phyloP scores from a whole-genome alignment of 169 alveolate species.

The Eimeria zaria region DNA sequence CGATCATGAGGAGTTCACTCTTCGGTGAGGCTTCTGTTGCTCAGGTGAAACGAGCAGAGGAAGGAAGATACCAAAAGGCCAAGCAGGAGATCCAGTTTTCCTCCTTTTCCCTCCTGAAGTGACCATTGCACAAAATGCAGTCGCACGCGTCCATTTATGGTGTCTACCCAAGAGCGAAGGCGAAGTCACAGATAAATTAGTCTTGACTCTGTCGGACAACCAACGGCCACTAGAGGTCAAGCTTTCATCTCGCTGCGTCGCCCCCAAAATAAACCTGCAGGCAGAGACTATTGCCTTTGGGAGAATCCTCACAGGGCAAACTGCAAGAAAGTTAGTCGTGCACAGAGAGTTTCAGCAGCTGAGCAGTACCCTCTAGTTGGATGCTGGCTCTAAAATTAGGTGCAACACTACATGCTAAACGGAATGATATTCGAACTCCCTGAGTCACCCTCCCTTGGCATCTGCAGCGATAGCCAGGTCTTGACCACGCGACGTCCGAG shows the following conservation, averaged over 20 bases:
- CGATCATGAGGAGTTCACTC: background rate
- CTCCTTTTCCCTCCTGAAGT: constrained; percentile 92
- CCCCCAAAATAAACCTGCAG: constrained; percentile 94
- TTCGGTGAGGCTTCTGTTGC: background rate
- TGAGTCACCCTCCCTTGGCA: background rate
- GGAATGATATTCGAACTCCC: background rate
- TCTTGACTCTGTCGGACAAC: constrained; percentile 94
- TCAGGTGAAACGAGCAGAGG: constrained; percentile 58
- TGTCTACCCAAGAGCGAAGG: constrained; percentile 95
- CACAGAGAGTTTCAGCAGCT: background rate
- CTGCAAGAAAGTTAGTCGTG: constrained; percentile 41
- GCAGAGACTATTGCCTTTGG: constrained; percentile 95
- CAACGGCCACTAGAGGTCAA: constrained; percentile 95
- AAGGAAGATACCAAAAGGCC: constrained; percentile 16
- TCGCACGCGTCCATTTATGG: constrained; percentile 94
- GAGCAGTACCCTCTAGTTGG: background rate
- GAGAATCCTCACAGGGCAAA: constrained; percentile 92
- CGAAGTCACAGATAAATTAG: constrained; percentile 93
- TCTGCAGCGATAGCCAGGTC: no score
- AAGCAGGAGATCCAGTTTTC: constrained; percentile 84
- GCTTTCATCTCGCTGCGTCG: constrained; percentile 94
- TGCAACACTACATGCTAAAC: background rate
- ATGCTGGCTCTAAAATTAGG: background rate
- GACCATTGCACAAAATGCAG: constrained; percentile 92
- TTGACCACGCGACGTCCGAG: background rate